Conservation (phyloP, 2,329 filamentous ascomycete genomes). For the Aspergillus sp. region DNA sequence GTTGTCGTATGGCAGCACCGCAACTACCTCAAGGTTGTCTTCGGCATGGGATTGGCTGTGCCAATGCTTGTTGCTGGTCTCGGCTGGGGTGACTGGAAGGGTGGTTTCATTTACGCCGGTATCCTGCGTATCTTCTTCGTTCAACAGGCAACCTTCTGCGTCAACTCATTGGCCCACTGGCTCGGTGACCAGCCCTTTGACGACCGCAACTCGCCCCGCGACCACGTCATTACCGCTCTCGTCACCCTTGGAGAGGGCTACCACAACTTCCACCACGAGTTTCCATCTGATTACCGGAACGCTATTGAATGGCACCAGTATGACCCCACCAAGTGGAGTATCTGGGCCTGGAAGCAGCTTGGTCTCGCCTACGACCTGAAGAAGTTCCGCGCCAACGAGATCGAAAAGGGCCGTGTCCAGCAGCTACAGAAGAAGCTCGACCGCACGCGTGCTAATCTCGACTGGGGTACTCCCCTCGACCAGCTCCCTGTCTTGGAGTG, state of each 20-base stretch:
- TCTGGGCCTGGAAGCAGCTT: constrained; percentile 80
- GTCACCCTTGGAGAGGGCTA: constrained; percentile 86
- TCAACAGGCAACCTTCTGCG: constrained; percentile 89
- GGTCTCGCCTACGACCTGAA: constrained; percentile 85
- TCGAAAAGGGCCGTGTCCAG: constrained; percentile 86
- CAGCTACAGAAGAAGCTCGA: constrained; percentile 92
- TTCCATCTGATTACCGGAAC: constrained; percentile 90
- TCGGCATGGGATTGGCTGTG: constrained; percentile 74
- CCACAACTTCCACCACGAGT: constrained; percentile 96
- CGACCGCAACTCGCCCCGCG: constrained; percentile 86
- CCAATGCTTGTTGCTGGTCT: constrained; percentile 74
- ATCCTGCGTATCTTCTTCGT: constrained; percentile 87
- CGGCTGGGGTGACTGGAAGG: constrained; percentile 76
- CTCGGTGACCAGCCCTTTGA: constrained; percentile 90
- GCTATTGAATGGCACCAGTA: constrained; percentile 90
- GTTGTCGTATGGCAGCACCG: constrained; percentile 86
- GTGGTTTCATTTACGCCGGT: constrained; percentile 81
- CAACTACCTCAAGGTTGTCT: constrained; percentile 77
- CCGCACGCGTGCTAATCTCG: constrained; percentile 75
- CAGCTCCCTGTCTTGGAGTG: constrained; percentile 82
- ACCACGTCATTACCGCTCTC: constrained; percentile 81
- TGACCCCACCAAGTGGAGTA: constrained; percentile 87
- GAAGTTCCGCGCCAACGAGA: constrained; percentile 88
- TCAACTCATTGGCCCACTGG: constrained; percentile 89
- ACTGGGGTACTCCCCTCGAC: constrained; percentile 85